These are phyloP conservation scores for Trichocladium antarcticum DNA, from an alignment of 495 filamentous ascomycete genomes.

Conservation along the genomic window DNA sequence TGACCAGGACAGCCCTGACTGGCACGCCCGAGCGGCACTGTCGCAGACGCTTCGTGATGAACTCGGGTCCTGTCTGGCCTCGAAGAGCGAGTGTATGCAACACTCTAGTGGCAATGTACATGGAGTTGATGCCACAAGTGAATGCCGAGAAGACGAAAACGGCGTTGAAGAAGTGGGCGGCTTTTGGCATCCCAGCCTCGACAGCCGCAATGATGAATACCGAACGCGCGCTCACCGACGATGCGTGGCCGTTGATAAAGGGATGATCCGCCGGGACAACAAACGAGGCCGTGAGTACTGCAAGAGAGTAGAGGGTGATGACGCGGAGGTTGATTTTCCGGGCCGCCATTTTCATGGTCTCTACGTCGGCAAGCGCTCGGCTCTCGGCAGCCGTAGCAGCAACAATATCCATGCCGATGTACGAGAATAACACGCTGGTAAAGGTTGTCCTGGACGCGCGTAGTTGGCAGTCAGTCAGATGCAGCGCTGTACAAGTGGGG, in stretches of 20 bases:
- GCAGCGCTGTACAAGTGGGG: background rate
- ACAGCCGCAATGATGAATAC: constrained; percentile 39
- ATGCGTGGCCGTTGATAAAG: constrained; percentile 34
- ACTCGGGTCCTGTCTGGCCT: constrained; percentile 30
- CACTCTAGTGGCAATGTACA: constrained; percentile 38
- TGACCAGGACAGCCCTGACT: constrained; percentile 37
- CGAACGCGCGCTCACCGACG: constrained; percentile 31
- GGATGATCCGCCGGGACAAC: constrained; percentile 38
- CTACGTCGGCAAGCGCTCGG: constrained; percentile 32
- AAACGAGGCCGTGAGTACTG: constrained; percentile 33
- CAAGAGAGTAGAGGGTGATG: constrained; percentile 35
- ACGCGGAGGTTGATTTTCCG: constrained; percentile 39
- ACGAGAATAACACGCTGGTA: constrained; percentile 33
- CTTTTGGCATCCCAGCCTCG: constrained; percentile 30
- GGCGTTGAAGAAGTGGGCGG: constrained; percentile 38
- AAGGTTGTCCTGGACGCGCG: constrained; percentile 31
- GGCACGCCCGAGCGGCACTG: constrained; percentile 39
- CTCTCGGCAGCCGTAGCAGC: constrained; percentile 40
- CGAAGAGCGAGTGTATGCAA: constrained; percentile 38
- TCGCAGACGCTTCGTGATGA: constrained; percentile 25
- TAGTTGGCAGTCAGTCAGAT: background rate
- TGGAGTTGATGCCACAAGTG: constrained; percentile 36
- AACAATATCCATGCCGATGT: constrained; percentile 43
- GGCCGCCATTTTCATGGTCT: constrained; percentile 42
- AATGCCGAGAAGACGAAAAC: constrained; percentile 41